A percentile compares a stretch with the other conserved stretches of the same genome.
Evolutionary conservation across 345 rosid genomes (phyloP).

Genomic region (Rhizophora apiculata): DNA sequence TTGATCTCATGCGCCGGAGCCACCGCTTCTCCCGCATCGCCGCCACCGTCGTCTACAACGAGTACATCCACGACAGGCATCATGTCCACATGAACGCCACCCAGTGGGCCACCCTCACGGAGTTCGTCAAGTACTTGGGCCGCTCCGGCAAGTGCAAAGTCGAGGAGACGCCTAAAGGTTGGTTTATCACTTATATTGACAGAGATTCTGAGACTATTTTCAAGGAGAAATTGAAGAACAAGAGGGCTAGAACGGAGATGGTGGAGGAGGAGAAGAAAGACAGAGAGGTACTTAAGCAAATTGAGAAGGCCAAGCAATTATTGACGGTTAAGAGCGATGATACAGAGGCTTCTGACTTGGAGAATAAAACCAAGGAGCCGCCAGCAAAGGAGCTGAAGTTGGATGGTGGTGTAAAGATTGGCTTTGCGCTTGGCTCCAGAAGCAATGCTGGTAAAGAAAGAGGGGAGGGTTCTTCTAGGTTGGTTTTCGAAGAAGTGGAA

Average conservation of each 20-base stretch:
- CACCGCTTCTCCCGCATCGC: conserved; percentile 90
- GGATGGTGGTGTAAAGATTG: conserved; percentile 65
- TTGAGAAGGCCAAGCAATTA: conserved; percentile 63
- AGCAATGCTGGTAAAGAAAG: conserved; percentile 37
- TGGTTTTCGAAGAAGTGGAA: conserved; percentile 58
- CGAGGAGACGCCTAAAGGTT: conserved; percentile 93
- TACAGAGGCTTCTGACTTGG: conserved; percentile 3
- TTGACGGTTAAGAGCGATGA: conserved; percentile 2
- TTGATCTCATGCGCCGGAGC: conserved; percentile 76
- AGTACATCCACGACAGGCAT: conserved; percentile 79
- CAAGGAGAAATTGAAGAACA: conserved; percentile 81
- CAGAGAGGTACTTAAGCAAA: conserved; percentile 72
- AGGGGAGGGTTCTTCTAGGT: conserved; percentile 40
- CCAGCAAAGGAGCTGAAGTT: conserved; percentile 40
- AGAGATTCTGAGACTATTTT: conserved; percentile 79
- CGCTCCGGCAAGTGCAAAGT: conserved; percentile 87
- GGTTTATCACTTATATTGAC: conserved; percentile 92
- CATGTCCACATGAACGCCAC: conserved; percentile 96
- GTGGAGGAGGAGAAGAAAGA: conserved; percentile 95
- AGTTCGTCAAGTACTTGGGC: conserved; percentile 80
- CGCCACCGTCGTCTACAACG: conserved; percentile 94
- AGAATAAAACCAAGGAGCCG: conserved; percentile 9
- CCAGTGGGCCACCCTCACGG: conserved; percentile 86
- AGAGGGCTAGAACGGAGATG: conserved; percentile 67
- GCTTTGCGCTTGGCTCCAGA: conserved; percentile 61